Base-by-base conservation (phyloP, 805 yeast species). In the Monosporozyma servazzii region DNA sequence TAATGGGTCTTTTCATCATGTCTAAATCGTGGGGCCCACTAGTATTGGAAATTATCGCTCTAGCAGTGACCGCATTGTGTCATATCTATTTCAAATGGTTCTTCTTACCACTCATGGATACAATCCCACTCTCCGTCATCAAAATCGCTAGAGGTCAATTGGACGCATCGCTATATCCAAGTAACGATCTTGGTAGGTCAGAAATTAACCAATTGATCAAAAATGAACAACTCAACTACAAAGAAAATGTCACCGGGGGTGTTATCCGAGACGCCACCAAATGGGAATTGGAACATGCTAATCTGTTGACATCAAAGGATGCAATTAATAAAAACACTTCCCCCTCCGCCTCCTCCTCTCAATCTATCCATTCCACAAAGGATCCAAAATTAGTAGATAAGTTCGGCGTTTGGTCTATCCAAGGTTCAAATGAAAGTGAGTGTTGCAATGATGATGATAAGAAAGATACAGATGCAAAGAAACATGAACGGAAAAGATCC, bases 21-120 rank as follows among this genome's bases (percentile, higher is more conserved):
- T 78, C 80, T 45, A 84, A 86, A 71, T 75, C 84, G 56, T 86
- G 91, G 91, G 88, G 85, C 21, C 80, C 84, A 58, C 80, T 85
- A 56, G 93, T 74, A 2, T 70, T 86, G 51, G 90, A 85, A 66
- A 84, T 73, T 51, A 74, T 80, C n/a, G 67, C 76, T 54, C 58
- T 84, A 15, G 79, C 64, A n/a, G 77, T 71, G 44, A 83, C 91
- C 13, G 82, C 78, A 29, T 64, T 68, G 20, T 70, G 77, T 30
- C 91, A 85, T 62, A 53, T 85, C 30, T 82, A 74, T 64, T 71
- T 79, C 61, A 80, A 79, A 62, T 66, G 75, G 66, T 76, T 66
- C 54, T 84, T 84, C 66, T 75, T 80, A 47, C 83, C 88, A 33
- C 65, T 85, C 53, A 71, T 81, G 50, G 88, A 86, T 49, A 69